phyloP scores from a whole-genome alignment of 257 asterid species.

The Nicotiana benthamiana region DNA sequence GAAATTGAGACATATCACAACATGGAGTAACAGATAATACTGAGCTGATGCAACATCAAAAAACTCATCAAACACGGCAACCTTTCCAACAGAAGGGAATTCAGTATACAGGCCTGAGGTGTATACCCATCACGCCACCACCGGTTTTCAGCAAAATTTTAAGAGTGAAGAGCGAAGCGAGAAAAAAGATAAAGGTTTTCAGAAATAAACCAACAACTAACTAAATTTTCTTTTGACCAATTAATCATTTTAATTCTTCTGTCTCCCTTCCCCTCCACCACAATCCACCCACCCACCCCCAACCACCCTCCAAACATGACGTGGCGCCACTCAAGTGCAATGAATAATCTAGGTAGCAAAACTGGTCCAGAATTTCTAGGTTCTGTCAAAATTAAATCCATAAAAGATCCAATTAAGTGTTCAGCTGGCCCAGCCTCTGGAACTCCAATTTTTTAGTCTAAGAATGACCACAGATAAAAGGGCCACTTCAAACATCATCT shows the following conservation, averaged over 20 bases:
- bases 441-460: background rate
- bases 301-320: background rate
- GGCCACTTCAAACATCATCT: too few species aligned
- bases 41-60: background rate
- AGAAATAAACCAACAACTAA: background rate
- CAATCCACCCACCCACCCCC: background rate
- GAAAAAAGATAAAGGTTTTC: background rate
- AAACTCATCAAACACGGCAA: background rate
- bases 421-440: background rate
- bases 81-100: background rate
- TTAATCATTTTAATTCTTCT: background rate
- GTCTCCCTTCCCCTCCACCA: background rate
- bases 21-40: background rate
- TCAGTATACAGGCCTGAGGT: background rate
- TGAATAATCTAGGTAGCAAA: background rate
- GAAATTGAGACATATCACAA: background rate
- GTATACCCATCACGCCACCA: background rate
- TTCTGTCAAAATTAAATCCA: background rate
- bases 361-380: background rate
- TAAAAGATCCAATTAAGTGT: background rate
- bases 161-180: background rate
- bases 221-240: background rate
- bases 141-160: background rate
- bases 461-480: background rate
- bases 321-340: background rate